Conservation (phyloP, 352 stramenopile genomes). For the Thalassiosira hispida region DNA sequence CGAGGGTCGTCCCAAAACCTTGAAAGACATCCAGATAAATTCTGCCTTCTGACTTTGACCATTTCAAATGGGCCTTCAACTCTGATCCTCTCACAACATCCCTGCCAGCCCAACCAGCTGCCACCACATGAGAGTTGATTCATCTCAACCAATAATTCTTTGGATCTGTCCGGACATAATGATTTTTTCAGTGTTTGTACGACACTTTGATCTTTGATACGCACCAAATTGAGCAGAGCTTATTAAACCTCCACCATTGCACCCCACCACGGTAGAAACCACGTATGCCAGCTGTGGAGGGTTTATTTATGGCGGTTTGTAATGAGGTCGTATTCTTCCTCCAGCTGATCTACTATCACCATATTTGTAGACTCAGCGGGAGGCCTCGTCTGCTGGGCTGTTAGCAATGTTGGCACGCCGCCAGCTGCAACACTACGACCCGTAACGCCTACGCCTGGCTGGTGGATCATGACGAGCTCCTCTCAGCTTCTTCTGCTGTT, state of each 20-base stretch:
- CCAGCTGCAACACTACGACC: too few species aligned
- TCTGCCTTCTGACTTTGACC: conserved; percentile 82
- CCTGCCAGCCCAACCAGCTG: conserved; percentile 75
- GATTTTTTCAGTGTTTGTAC: conserved; percentile 20
- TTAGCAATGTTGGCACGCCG: too few species aligned
- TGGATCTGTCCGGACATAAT: conserved; percentile 21
- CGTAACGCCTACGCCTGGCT: too few species aligned
- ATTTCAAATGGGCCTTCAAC: conserved; percentile 84
- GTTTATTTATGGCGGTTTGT: conserved; percentile 60
- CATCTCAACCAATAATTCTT: conserved; percentile 39
- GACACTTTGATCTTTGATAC: conserved; percentile 39
- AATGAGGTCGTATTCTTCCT: conserved; percentile 18
- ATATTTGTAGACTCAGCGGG: too few species aligned
- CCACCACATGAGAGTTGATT: conserved; percentile 69
- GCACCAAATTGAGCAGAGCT: conserved; percentile 85
- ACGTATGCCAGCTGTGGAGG: conserved; percentile 61
- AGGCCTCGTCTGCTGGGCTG: too few species aligned
- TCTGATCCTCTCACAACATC: conserved; percentile 74
- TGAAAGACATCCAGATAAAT: conserved; percentile 58
- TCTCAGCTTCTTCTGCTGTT: too few species aligned
- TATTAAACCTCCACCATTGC: conserved; percentile 79
- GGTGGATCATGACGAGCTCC: too few species aligned
- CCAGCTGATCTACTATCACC: too few species aligned
- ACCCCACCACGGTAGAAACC: conserved; percentile 81
- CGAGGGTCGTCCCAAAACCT: conserved; percentile 67